Evolutionary conservation across 2,329 filamentous ascomycete species (phyloP).

Genomic region (Cladophialophora psammophila): DNA sequence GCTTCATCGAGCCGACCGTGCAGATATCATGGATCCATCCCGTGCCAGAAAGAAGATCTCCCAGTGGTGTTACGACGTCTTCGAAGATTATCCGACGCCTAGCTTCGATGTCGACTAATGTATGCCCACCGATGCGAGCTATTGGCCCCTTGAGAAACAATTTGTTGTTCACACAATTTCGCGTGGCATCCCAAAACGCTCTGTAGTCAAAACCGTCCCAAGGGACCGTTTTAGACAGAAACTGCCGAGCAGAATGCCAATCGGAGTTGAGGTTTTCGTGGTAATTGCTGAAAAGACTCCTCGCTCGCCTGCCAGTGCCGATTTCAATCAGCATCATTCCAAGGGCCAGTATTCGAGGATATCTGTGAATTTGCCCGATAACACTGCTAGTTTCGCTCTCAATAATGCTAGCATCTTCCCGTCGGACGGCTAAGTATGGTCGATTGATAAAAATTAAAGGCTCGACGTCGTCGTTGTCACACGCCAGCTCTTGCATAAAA

Average conservation of each 20-base stretch:
- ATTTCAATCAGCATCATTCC: slow-evolving; percentile 16
- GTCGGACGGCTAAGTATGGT: not conserved
- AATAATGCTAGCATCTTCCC: not conserved
- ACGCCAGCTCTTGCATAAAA: not conserved
- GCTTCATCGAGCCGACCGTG: not conserved
- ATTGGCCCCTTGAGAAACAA: not conserved
- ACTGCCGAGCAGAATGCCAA: slow-evolving; percentile 5
- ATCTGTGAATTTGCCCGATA: slow-evolving; percentile 3
- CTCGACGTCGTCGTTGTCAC: no score
- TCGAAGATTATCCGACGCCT: slow-evolving; percentile 14
- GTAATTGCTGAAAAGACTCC: not conserved
- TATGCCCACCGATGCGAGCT: no score
- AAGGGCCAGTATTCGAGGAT: slow-evolving; percentile 1
- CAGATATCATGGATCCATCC: slow-evolving; percentile 12
- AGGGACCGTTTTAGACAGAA: not conserved
- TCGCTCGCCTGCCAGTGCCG: not conserved
- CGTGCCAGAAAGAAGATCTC: slow-evolving; percentile 10
- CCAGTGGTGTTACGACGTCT: slow-evolving; percentile 10
- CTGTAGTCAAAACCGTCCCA: slow-evolving; percentile 17
- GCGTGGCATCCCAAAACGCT: slow-evolving; percentile 9
- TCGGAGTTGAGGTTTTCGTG: slow-evolving; percentile 12
- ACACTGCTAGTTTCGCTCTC: not conserved
- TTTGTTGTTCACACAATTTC: slow-evolving; percentile 8
- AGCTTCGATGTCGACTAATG: not conserved
- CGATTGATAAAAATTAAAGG: not conserved